phyloP scores from a whole-genome alignment of 768 basidiomycete genomes.

The Leccinum variicolor region DNA sequence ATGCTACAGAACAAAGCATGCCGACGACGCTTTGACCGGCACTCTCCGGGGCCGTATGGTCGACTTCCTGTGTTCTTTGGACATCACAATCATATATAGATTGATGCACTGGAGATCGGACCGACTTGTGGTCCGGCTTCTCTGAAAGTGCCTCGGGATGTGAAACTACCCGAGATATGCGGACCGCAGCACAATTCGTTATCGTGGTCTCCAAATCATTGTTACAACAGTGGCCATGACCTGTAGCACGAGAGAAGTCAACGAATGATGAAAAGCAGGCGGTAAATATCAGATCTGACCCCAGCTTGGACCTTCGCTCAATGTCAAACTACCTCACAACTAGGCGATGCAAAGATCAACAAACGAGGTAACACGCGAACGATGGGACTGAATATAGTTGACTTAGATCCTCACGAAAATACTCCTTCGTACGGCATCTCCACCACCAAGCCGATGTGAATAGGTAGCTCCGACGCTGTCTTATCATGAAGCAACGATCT shows the following conservation, averaged over 20 bases:
- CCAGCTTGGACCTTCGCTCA: too few relatives aligned
- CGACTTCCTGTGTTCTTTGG: too few relatives aligned
- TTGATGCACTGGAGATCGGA: too few relatives aligned
- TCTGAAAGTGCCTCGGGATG: neutral
- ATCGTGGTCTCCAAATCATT: neutral
- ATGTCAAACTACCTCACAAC: too few relatives aligned
- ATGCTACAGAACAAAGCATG: constrained; percentile 3
- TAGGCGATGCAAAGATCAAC: too few relatives aligned
- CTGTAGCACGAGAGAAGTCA: neutral
- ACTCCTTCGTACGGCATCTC: neutral
- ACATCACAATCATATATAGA: too few relatives aligned
- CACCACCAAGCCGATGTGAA: neutral
- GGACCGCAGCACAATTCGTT: neutral
- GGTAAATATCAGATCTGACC: too few relatives aligned
- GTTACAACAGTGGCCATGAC: neutral
- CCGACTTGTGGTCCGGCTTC: neutral
- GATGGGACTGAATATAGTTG: neutral
- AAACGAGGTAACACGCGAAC: neutral
- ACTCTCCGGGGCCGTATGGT: neutral
- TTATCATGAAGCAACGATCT: neutral
- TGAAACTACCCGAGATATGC: neutral
- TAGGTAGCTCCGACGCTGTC: neutral
- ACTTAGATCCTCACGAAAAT: neutral
- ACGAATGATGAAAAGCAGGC: neutral
- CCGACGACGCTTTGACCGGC: constrained; percentile 1